Base-by-base conservation (phyloP, 208 protist species). In the Trypanosoma caninum region DNA sequence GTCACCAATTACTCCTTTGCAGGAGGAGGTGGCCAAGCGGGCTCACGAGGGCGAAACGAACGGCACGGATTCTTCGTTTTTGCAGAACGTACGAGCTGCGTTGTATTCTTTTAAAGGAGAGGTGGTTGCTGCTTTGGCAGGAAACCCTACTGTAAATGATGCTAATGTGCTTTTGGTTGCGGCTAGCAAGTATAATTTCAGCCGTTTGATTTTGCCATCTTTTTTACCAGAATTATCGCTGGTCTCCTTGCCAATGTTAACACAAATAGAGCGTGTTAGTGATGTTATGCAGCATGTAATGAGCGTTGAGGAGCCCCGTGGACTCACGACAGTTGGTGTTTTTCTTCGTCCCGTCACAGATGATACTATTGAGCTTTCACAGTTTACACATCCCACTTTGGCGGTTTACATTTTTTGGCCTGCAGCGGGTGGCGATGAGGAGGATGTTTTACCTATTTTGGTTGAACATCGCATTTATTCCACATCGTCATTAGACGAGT, bases 331-430 rank as follows among this genome's bases (percentile, higher is more conserved):
- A 22, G 57, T 84, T 28, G 80, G 73, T n/a, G 80, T 93, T 37
- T 74, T 66, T 51, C 42, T 62, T 28, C 52, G 53, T 31, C 59
- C 62, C 23, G 45, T 69, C n/a, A 61, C 53, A 22, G 60, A 57
- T 37, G 57, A 78, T 56, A 56, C 76, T 20, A 53, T 74, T 28
- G 63, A 76, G 27, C 72, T 93, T 25, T 57, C 65, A 14, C 20
- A 37, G 10, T 93, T 80, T 38, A 53, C 27, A 27, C 86, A 93
- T 56, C 82, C 80, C 3, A 44, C 35, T n/a, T 72, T 81, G 54
- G 58, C 74, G 3, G 47, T 93, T 3, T 93, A 93, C 63, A 33
- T 90, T 22, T 88, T 93, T 55, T 35, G 76, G 23, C n/a, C n/a
- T n/a, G 50, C 82, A 2, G 72, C 74, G 20, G 60, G 27, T 30